A percentile compares a stretch with the other conserved stretches of the same genome.
phyloP scores from a whole-genome alignment of 139 green algal genomes.

The Desmodesmus armatus region DNA sequence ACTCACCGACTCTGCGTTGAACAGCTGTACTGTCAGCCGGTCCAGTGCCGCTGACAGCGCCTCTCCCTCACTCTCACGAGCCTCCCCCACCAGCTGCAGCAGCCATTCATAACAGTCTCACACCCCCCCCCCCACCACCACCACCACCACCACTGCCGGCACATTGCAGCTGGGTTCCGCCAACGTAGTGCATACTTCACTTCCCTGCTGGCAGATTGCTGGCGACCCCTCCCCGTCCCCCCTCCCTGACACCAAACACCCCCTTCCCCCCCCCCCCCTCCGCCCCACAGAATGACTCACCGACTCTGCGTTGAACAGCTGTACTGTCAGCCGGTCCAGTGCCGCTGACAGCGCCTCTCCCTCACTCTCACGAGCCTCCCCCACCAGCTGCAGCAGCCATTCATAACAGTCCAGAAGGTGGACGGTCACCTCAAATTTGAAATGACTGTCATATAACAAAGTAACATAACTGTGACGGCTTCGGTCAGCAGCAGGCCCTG shows the following conservation, averaged over 20 bases:
- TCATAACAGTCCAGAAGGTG: constrained; percentile 54
- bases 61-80: constrained; percentile 20
- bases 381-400: constrained; percentile 12
- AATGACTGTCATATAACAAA: constrained; percentile 67
- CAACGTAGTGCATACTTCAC: no score
- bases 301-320: constrained; percentile 73
- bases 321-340: constrained; percentile 70
- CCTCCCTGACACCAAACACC: neutral
- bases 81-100: constrained; percentile 9
- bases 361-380: neutral
- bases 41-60: constrained; percentile 60
- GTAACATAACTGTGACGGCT: constrained; percentile 63
- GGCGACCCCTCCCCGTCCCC: constrained; percentile 12
- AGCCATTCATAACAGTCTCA: constrained; percentile 46
- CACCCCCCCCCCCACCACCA: no score
- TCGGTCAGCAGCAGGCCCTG: constrained; percentile 15
- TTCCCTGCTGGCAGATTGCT: no score
- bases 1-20: constrained; percentile 66
- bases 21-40: constrained; percentile 72
- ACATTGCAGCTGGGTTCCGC: no score
- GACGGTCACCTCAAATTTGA: constrained; percentile 55
- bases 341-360: constrained; percentile 50
- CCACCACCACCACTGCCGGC: no score
- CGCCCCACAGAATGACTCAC: constrained; percentile 20
- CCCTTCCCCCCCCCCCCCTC: neutral